Evolutionary conservation across 75 land plant species (phyloP).

Genomic region (Azolla pinnata): DNA sequence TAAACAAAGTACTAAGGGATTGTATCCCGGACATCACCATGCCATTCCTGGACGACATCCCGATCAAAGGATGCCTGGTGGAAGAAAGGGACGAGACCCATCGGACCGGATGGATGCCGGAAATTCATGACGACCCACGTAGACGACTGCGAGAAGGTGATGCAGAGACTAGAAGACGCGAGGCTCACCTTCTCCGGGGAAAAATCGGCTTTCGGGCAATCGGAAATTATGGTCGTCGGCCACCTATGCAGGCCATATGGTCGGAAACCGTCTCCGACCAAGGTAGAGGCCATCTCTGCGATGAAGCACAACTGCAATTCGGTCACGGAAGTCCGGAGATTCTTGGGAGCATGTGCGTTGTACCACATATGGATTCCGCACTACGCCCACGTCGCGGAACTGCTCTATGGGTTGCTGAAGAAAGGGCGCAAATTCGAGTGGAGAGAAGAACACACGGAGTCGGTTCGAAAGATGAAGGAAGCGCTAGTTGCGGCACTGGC

Average conservation of each 20-base stretch:
- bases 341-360: background rate
- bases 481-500: background rate
- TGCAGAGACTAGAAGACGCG: background rate
- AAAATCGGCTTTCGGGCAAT: background rate
- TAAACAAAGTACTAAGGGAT: background rate
- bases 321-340: background rate
- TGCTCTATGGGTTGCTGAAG: background rate
- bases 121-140: background rate
- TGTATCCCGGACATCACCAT: constrained; percentile 6
- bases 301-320: background rate
- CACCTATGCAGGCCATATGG: background rate
- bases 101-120: background rate
- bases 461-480: background rate
- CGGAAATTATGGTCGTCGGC: background rate
- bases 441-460: background rate
- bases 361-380: constrained; percentile 3
- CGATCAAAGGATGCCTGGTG: background rate
- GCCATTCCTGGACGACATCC: constrained; percentile 1
- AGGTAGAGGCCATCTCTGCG: background rate
- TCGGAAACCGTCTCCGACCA: too few species aligned
- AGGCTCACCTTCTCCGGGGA: background rate
- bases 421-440: background rate
- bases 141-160: background rate
- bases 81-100: background rate
- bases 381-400: background rate